Percentiles rank a stretch among this genome's conserved stretches.
These are phyloP conservation scores for Oryza meyeriana DNA, from an alignment of 176 grass and related monocot species.

Conservation along the genomic window DNA sequence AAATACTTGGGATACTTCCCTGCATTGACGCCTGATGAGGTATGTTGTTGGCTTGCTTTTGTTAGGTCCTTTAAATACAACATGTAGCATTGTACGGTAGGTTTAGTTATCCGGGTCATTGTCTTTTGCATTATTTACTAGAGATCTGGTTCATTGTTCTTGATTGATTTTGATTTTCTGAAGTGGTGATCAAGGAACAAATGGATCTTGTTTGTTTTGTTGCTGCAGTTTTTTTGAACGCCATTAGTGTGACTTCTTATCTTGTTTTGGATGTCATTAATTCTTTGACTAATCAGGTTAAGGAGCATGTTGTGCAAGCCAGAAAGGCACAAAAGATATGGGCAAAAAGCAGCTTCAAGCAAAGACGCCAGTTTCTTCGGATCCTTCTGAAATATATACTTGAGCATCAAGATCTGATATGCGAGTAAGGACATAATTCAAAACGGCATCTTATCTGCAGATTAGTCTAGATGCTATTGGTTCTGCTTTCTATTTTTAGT, in stretches of 20 bases:
- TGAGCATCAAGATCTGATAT: slow-evolving; percentile 97
- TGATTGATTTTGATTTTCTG: not conserved
- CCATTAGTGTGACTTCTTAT: not conserved
- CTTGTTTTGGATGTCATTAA: not conserved
- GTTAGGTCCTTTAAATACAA: not conserved
- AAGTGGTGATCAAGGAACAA: not conserved
- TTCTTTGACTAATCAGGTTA: slow-evolving; percentile 56
- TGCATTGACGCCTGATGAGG: slow-evolving; percentile 79
- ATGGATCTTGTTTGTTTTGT: not conserved
- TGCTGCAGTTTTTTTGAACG: not conserved
- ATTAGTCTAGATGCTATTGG: not conserved
- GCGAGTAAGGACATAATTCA: slow-evolving; percentile 68
- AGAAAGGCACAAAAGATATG: slow-evolving; percentile 95
- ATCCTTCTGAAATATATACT: slow-evolving; percentile 99
- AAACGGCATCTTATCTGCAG: not conserved
- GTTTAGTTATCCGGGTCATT: not conserved
- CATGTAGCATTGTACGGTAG: not conserved
- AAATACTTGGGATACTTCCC: slow-evolving; percentile 89
- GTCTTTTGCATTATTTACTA: not conserved
- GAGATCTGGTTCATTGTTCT: not conserved
- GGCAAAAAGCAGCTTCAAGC: slow-evolving; percentile 91
- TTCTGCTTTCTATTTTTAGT: not conserved
- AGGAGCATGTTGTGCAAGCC: slow-evolving; percentile 84
- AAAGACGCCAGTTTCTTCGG: slow-evolving; percentile 85
- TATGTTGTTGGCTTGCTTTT: slow-evolving; percentile 21